Percentiles rank a stretch among this genome's conserved stretches.
Conservation (phyloP, 306 rosid genomes). For the Morella rubra region DNA sequence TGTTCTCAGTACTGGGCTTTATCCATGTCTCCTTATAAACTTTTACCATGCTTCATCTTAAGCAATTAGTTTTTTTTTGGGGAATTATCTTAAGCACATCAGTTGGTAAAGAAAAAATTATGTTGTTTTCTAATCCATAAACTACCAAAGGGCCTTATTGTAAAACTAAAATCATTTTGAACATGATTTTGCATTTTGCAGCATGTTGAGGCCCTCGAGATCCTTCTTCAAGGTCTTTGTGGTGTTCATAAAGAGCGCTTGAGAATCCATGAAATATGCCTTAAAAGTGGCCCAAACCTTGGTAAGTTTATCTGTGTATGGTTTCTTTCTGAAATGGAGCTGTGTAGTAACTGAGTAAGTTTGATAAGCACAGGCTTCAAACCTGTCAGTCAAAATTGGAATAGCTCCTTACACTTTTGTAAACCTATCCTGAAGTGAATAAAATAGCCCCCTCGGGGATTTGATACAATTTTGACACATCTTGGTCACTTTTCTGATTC, state of each 20-base stretch:
- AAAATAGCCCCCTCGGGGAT: constrained; percentile 11
- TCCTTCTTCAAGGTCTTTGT: constrained; percentile 94
- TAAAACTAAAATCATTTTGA: background rate
- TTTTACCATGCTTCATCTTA: background rate
- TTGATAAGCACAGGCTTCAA: background rate
- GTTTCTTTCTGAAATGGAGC: constrained; percentile 1
- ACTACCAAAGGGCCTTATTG: too few species aligned
- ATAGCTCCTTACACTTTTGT: background rate
- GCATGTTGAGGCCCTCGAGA: constrained; percentile 98
- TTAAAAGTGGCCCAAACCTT: constrained; percentile 77
- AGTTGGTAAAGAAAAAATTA: too few species aligned
- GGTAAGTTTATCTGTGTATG: constrained; percentile 41
- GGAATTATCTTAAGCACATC: too few species aligned
- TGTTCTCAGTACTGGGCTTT: background rate
- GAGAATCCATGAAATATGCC: constrained; percentile 85
- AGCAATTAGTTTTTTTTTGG: background rate
- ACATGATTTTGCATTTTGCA: constrained; percentile 37
- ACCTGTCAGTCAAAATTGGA: constrained; percentile 3
- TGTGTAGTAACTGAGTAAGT: background rate
- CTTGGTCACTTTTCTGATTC: constrained; percentile 13
- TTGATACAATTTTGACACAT: background rate
- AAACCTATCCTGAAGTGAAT: background rate
- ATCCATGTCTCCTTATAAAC: background rate
- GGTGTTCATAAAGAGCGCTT: constrained; percentile 82
- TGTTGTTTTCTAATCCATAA: too few species aligned